Percentiles rank a stretch among this genome's conserved stretches.
Conservation (phyloP, 2,329 filamentous ascomycete species). For the Pezizomycotina sp. region DNA sequence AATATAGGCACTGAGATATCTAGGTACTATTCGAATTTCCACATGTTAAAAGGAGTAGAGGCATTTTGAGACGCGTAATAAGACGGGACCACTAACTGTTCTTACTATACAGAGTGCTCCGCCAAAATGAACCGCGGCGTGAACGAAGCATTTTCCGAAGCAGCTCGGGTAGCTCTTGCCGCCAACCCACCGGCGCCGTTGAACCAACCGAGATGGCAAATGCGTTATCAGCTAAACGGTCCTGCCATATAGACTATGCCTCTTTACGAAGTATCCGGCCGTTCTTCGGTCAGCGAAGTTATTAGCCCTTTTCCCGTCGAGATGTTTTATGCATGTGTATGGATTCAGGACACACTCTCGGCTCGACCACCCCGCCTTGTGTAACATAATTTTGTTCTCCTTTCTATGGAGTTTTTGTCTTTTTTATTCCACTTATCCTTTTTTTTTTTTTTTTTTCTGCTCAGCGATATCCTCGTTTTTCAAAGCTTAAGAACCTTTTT, state of each 20-base stretch:
- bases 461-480: conserved; percentile 6
- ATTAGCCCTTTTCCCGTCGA: conserved; percentile 3
- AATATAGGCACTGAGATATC: conserved; percentile 65
- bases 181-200: conserved; percentile 46
- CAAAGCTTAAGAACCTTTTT: conserved; percentile 1
- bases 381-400: conserved; percentile 8
- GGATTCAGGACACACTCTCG: not conserved
- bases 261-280: too few species aligned
- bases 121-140: conserved; percentile 96
- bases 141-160: conserved; percentile 97
- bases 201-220: too few species aligned
- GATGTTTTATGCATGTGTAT: not conserved
- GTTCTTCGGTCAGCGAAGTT: too few species aligned
- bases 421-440: not conserved
- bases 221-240: too few species aligned
- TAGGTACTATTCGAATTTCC: conserved; percentile 38
- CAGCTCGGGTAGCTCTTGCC: conserved; percentile 75
- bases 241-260: too few species aligned
- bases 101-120: conserved; percentile 60
- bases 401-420: conserved; percentile 2
- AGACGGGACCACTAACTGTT: not conserved
- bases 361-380: not conserved
- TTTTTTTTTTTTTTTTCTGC: conserved; percentile 2
- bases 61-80: not conserved
- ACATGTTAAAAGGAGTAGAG: not conserved